A percentile compares a stretch with the other conserved stretches of the same genome.
phyloP scores from a whole-genome alignment of 495 filamentous ascomycete genomes.

The Penicillium crystallinum region DNA sequence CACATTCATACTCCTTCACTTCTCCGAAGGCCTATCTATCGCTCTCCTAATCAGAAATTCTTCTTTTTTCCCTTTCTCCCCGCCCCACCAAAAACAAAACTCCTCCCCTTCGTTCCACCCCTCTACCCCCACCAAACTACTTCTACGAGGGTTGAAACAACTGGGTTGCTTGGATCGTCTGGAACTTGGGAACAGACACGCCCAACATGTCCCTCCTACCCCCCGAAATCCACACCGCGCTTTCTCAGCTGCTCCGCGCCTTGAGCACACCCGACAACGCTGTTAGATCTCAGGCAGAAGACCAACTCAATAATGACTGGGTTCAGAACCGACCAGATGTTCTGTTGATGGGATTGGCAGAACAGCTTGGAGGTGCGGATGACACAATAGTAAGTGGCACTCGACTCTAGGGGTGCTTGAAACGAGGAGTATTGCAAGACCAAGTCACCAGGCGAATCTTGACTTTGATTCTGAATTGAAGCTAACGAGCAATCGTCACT shows the following conservation, averaged over 20 bases:
- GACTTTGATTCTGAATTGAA: background rate
- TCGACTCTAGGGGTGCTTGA: conserved; percentile 2
- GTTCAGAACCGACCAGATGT: conserved; percentile 72
- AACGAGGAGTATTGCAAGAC: conserved; percentile 1
- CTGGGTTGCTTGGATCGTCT: conserved; percentile 22
- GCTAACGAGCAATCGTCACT: background rate
- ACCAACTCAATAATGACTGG: conserved; percentile 86
- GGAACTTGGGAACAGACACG: conserved; percentile 29
- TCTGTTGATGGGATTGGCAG: conserved; percentile 85
- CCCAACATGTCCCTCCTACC: conserved; percentile 78
- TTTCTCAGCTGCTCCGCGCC: conserved; percentile 77
- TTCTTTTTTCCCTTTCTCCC: conserved; percentile 27
- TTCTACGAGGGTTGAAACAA: conserved; percentile 19
- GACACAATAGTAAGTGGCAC: conserved; percentile 58
- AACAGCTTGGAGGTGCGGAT: conserved; percentile 73
- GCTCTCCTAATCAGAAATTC: conserved; percentile 26
- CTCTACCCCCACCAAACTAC: conserved; percentile 27
- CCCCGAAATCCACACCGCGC: conserved; percentile 71
- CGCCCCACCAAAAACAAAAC: conserved; percentile 33
- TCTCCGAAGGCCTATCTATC: conserved; percentile 15
- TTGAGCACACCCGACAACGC: conserved; percentile 88
- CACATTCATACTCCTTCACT: background rate
- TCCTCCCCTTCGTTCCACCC: conserved; percentile 25
- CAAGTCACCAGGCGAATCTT: background rate
- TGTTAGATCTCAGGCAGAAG: conserved; percentile 79